Evolutionary conservation across 2,329 filamentous ascomycete genomes (phyloP).

Genomic region (Fusarium haematococcum): DNA sequence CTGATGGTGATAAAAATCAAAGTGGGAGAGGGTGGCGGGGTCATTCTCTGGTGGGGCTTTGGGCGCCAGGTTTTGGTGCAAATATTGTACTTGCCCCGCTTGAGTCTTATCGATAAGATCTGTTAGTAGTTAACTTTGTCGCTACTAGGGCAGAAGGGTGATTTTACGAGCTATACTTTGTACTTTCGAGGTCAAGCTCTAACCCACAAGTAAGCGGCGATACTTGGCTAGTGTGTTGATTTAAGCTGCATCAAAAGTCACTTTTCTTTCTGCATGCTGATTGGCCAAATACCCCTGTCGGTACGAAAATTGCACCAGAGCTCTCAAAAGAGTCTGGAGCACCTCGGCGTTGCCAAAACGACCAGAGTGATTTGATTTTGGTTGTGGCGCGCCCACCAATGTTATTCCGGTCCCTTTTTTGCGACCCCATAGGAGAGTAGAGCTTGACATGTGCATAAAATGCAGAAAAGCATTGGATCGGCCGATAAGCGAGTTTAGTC

Average conservation of each 20-base stretch:
- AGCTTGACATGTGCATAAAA: constrained; percentile 5
- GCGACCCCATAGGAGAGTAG: neutral
- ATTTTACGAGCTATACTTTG: rapidly evolving
- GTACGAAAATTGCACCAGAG: neutral
- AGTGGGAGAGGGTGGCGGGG: constrained; percentile 41
- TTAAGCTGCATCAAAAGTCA: neutral
- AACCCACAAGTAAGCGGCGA: neutral
- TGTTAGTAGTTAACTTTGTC: neutral
- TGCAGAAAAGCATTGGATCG: constrained; percentile 5
- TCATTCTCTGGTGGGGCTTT: constrained; percentile 34
- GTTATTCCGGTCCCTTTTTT: neutral
- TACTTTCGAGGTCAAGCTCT: neutral
- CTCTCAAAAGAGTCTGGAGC: neutral
- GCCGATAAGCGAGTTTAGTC: constrained; percentile 11
- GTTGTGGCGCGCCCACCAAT: neutral
- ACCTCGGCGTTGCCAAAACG: neutral
- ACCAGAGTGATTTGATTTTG: neutral
- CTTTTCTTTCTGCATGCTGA: neutral
- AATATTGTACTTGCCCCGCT: neutral
- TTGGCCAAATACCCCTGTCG: neutral
- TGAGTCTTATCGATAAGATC: neutral
- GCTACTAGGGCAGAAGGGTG: neutral
- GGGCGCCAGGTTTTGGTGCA: constrained; percentile 1
- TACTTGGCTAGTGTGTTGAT: neutral
- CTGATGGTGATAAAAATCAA: constrained; percentile 45